phyloP scores from a whole-genome alignment of 75 land plant species.

The Larix kaempferi region DNA sequence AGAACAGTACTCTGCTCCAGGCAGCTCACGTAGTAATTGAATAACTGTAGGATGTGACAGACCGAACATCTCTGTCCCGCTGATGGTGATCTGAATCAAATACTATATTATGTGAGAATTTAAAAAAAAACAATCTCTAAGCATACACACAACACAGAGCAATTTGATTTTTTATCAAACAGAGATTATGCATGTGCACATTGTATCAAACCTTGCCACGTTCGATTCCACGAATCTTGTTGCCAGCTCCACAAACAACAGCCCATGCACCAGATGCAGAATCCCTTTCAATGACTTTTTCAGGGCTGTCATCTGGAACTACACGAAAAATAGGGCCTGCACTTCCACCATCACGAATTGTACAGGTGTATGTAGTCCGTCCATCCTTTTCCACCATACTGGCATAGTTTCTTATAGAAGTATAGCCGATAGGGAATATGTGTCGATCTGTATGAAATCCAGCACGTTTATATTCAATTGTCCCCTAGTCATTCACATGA shows the following conservation, averaged over 20 bases:
- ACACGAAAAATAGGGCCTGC: constrained; percentile 32
- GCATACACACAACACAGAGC: not conserved
- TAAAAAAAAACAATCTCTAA: not conserved
- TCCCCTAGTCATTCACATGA: constrained; percentile 17
- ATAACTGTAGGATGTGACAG: constrained; percentile 29
- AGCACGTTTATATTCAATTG: constrained; percentile 23
- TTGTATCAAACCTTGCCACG: constrained; percentile 20
- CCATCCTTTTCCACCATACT: constrained; percentile 26
- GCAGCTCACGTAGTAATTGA: constrained; percentile 24
- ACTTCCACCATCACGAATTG: constrained; percentile 18
- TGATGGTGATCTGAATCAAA: constrained; percentile 24
- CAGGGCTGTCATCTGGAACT: constrained; percentile 20
- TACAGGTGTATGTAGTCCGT: constrained; percentile 23
- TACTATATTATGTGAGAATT: not conserved
- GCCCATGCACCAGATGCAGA: constrained; percentile 40
- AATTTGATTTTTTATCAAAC: not conserved
- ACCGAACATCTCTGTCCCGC: constrained; percentile 34
- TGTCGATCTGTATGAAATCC: constrained; percentile 30
- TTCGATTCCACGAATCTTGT: constrained; percentile 21
- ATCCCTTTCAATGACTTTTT: constrained; percentile 18
- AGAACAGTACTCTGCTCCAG: constrained; percentile 19
- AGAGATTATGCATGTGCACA: constrained; percentile 5
- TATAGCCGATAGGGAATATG: constrained; percentile 25
- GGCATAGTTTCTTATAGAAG: constrained; percentile 25
- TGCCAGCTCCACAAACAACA: constrained; percentile 22